Evolutionary conservation across 306 rosid species (phyloP), one percentile per base, ranked within the genome.

Genomic region (Quercus wislizeni): DNA sequence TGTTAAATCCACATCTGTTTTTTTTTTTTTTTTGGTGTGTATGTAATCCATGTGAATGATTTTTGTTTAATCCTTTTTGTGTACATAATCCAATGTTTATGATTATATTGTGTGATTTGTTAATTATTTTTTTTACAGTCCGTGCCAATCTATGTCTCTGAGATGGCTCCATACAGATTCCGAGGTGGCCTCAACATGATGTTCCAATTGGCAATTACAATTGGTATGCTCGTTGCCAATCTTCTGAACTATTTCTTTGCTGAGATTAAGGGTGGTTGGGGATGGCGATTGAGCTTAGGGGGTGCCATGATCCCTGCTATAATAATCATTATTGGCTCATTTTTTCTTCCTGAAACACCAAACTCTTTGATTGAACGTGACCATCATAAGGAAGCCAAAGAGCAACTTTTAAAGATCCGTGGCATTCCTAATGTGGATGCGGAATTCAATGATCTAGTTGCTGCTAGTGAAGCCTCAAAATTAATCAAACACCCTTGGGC

Each of bases 261-360:
- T 13, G 35, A 84, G 68, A 76, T 89, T 5, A 3, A 82, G n/a
- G 83, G 90, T 19, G 93, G 95, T 12, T 85, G 92, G 58, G 94
- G 96, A 5, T 94, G 97, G 98, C 81, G 97, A 12, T 77, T 92
- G 70, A 92, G 96, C 79, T 89, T 94, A 25, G 98, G 96, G 0
- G 88, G 91, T 12, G 97, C 96, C 8, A 84, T 88, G 4, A 90
- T 90, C 17, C 98, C 97, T 4, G 96, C 97, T 23, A 0, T 94
- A 6, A 73, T 90, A 19, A 87, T 94, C 77, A 77, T 88, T 5
- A 0, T 90, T 0, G 97, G 97, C 2, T 75, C 94, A 1, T 0
- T 92, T 0, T 85, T 83, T 21, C 93, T 94, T 23, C 89, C 93
- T 0, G 95, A 93, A 10, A 91, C 98, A 1, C 98, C 98, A 6